Evolutionary conservation across 805 yeast species (phyloP).

Genomic region (Saturnispora besseyi): DNA sequence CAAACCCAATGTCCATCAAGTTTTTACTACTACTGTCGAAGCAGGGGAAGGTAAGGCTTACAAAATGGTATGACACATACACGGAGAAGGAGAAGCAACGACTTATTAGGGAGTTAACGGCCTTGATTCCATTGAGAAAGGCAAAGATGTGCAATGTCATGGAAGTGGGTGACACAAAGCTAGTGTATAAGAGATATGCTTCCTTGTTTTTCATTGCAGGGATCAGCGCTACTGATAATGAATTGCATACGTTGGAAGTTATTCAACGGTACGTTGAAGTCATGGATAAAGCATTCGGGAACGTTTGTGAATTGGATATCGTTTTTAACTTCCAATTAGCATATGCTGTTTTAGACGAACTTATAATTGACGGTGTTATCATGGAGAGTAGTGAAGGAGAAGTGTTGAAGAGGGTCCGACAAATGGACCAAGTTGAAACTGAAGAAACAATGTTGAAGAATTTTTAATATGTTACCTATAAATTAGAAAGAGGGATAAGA

Average conservation of each 20-base stretch:
- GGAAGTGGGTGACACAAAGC: conserved; percentile 76
- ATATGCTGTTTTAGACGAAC: conserved; percentile 83
- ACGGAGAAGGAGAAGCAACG: conserved; percentile 80
- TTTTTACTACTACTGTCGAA: conserved; percentile 77
- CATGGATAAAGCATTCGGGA: conserved; percentile 92
- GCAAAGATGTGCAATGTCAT: conserved; percentile 93
- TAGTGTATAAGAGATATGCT: conserved; percentile 89
- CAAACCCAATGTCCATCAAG: conserved; percentile 56
- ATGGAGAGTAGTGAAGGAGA: conserved; percentile 79
- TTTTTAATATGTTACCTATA: background rate
- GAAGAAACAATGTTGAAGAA: conserved; percentile 5
- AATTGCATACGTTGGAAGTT: conserved; percentile 72
- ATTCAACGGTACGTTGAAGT: conserved; percentile 93
- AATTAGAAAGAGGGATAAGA: too few relatives aligned
- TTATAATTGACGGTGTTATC: conserved; percentile 78
- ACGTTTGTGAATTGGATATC: conserved; percentile 93
- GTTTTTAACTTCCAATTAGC: conserved; percentile 94
- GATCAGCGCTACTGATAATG: conserved; percentile 76
- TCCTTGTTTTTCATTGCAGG: conserved; percentile 87
- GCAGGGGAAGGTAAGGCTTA: conserved; percentile 89
- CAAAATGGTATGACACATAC: conserved; percentile 86
- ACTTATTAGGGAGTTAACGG: conserved; percentile 76
- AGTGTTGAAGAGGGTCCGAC: conserved; percentile 64
- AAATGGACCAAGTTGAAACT: conserved; percentile 76
- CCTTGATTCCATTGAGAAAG: conserved; percentile 73